Evolutionary conservation across 1,284 basidiomycete species (phyloP).

Genomic region (Termitomyces sp.): DNA sequence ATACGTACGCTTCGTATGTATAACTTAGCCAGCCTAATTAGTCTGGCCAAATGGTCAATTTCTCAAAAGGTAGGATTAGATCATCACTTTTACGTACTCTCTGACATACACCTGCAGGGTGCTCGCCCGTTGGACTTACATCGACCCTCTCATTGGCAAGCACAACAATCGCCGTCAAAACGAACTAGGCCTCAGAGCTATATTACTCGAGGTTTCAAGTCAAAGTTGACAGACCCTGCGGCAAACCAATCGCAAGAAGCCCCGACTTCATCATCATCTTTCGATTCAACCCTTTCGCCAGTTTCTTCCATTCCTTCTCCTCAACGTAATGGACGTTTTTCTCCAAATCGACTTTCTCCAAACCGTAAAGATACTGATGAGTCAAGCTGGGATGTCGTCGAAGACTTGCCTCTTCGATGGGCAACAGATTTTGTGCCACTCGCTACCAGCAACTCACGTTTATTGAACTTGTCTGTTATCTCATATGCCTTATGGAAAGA

Average conservation of each 20-base stretch:
- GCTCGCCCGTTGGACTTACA: slow-evolving; percentile 56
- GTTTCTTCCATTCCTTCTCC: slow-evolving; percentile 11
- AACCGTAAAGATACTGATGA: slow-evolving; percentile 38
- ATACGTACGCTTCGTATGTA: slow-evolving; percentile 69
- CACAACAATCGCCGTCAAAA: slow-evolving; percentile 46
- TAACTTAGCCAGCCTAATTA: slow-evolving; percentile 67
- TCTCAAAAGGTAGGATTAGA: slow-evolving; percentile 50
- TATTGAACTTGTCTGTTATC: slow-evolving; percentile 52
- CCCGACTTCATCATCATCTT: slow-evolving; percentile 25
- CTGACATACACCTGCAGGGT: slow-evolving; percentile 36
- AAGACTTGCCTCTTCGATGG: slow-evolving; percentile 74
- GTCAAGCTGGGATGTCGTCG: slow-evolving; percentile 66
- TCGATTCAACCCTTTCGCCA: slow-evolving; percentile 23
- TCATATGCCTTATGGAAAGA: slow-evolving; percentile 66
- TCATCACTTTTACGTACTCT: not conserved
- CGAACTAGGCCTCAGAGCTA: slow-evolving; percentile 53
- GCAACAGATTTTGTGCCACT: slow-evolving; percentile 76
- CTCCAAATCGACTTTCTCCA: slow-evolving; percentile 17
- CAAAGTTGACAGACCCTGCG: slow-evolving; percentile 39
- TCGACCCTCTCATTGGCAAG: slow-evolving; percentile 45
- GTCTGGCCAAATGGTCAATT: slow-evolving; percentile 67
- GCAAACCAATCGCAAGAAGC: slow-evolving; percentile 19
- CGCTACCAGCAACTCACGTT: slow-evolving; percentile 58
- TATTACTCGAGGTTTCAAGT: slow-evolving; percentile 54
- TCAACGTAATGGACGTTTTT: not conserved